Evolutionary conservation across 208 protist genomes (phyloP).

Genomic region (Trypanosoma scelopori): DNA sequence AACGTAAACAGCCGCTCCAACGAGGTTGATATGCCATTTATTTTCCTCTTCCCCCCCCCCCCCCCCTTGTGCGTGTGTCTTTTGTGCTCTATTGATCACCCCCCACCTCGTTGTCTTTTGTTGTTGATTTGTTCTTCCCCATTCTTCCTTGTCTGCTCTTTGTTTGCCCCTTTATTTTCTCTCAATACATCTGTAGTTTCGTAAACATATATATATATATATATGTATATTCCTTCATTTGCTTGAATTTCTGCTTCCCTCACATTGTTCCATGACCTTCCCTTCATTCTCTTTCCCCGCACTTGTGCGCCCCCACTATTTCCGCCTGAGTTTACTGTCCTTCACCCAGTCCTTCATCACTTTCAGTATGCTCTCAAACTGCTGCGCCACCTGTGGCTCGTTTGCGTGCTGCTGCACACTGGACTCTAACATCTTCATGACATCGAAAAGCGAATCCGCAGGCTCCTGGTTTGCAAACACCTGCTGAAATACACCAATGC

Average conservation of each 20-base stretch:
- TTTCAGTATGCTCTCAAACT: constrained; percentile 86
- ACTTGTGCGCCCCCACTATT: constrained; percentile 15
- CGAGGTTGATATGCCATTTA: not conserved
- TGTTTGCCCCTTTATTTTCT: not conserved
- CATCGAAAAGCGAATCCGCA: constrained; percentile 86
- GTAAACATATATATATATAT: not conserved
- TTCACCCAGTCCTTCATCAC: constrained; percentile 95
- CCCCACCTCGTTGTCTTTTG: not conserved
- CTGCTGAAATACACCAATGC: constrained; percentile 96
- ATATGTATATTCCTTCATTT: not conserved
- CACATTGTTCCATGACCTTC: not conserved
- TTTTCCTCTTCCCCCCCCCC: too few species aligned
- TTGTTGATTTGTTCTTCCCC: not conserved
- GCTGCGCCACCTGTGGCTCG: constrained; percentile 46
- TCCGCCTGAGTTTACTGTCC: constrained; percentile 82
- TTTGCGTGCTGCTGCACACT: constrained; percentile 75
- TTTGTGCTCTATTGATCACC: too few species aligned
- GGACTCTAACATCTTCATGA: constrained; percentile 91
- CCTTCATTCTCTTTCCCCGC: not conserved
- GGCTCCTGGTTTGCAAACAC: constrained; percentile 91
- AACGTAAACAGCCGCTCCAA: too few species aligned
- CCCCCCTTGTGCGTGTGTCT: too few species aligned
- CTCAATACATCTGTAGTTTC: not conserved
- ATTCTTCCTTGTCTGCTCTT: not conserved
- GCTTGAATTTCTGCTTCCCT: not conserved